Base-by-base conservation (phyloP, 495 filamentous ascomycete genomes). In the Hypoxylon trugodes region DNA sequence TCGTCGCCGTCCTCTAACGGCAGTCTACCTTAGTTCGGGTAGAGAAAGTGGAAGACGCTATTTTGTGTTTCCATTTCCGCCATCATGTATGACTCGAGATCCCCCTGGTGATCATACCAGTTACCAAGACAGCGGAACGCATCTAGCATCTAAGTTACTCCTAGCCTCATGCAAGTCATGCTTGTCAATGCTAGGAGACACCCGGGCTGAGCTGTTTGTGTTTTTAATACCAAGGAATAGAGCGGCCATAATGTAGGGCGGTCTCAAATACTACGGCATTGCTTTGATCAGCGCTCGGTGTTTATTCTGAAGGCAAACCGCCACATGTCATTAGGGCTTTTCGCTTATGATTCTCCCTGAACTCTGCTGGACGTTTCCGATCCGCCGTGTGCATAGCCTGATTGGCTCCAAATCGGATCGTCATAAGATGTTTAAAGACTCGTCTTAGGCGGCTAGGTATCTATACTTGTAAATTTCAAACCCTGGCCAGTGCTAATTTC, bases 91-190 rank as follows among this genome's bases (percentile, higher is more conserved):
- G 56, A 66, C 63, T 61, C 63, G 63, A 61, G 9, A 15, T 37
- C 22, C 40, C 38, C 13, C 36, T 26, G 57, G 45, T 26, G 19
- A 33, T 32, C 26, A 40, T 41, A 43, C 41, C 37, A 37, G 30
- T 52, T 66, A 61, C 56, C 56, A 57, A 57, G 30, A 25, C 57
- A 30, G 50, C 46, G 57, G 63, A 26, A 66, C 38, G 51, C 51
- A 42, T 38, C 46, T 59, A 42, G 53, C 33, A 52, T 47, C n/a
- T n/a, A n/a, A n/a, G n/a, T n/a, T n/a, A n/a, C n/a, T 38, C 26
- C 40, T 66, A 61, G 57, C 46, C 25, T 61, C 22, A 57, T 57
- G 56, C 56, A 49, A 61, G 54, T 57, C 56, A 61, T 57, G 45
- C 50, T 32, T 61, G 51, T 61, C 57, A 61, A 35, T 6, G 38